Base-by-base conservation (phyloP, 164 flowering plant species). In the Hamamelis virginiana region DNA sequence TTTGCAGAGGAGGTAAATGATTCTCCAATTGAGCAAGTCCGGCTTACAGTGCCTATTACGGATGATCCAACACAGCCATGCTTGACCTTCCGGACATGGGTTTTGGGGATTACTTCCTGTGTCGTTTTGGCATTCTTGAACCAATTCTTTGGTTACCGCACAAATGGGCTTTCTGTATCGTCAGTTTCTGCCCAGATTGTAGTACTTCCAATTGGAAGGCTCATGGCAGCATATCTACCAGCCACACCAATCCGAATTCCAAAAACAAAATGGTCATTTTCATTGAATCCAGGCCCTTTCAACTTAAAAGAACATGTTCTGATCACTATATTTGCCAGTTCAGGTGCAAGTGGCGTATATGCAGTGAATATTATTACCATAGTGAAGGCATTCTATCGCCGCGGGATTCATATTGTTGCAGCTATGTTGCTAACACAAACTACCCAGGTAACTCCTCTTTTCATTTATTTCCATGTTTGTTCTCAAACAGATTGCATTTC, bases 281-380 rank as follows among this genome's bases (percentile, higher is more conserved):
- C 88, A 1, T n/a, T 86, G 63, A 86, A 84, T 69, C 88, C 90
- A 0, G 87, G 90, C 19, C 90, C 88, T 0, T 86, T 86, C 72
- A 84, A 77, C 65, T 25, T 84, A 67, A 86, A 86, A 61, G 94
- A 89, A 59, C 90, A 87, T 72, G 89, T 81, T 0, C 75, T 87
- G 26, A 85, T 89, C 70, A 89, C 94, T 57, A 87, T 89, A 19
- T 84, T 89, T 28, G 90, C 94, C 5, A 83, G 71, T 57, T 63
- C 85, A 0, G 96, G 96, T 3, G 55, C 89, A 0, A 74, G 26
- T 69, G 1, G 64, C 11, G 86, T 80, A 9, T 88, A 88, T 68
- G 91, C 92, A 0, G 75, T 88, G 9, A 44, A 69, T 5, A 86
- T 86, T 19, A 69, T 88, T 22, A 86, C 91, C 27, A 81, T 85